Percentiles rank a stretch among this genome's conserved stretches.
These are phyloP conservation scores for Suillus variegatus DNA, from an alignment of 768 basidiomycete genomes.

Conservation along the genomic window DNA sequence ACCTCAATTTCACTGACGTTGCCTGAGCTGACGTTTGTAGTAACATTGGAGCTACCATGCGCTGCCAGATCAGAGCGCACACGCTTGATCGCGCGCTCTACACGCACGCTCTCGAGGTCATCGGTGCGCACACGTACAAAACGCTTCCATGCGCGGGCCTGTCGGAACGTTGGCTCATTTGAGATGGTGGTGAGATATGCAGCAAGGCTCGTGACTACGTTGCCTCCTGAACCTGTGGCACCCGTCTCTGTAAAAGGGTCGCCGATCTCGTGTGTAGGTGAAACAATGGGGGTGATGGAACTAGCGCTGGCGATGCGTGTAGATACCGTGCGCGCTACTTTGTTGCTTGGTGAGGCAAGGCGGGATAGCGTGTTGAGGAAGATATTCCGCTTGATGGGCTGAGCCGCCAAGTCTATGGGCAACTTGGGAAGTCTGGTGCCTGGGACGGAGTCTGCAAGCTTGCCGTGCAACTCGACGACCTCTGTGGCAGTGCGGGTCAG, in stretches of 20 bases:
- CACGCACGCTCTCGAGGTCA: constrained; percentile 84
- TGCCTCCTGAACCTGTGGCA: constrained; percentile 35
- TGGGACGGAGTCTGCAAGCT: constrained; percentile 69
- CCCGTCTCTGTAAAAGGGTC: constrained; percentile 55
- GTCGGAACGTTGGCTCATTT: constrained; percentile 63
- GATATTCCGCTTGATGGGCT: constrained; percentile 69
- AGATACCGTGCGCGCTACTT: constrained; percentile 44
- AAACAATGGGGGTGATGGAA: constrained; percentile 46
- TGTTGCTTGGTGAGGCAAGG: constrained; percentile 70
- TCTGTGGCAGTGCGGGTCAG: constrained; percentile 78
- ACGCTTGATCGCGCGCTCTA: constrained; percentile 86
- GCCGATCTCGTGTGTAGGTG: constrained; percentile 55
- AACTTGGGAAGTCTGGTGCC: constrained; percentile 57
- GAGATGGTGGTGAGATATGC: constrained; percentile 80
- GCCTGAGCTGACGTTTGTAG: constrained; percentile 28
- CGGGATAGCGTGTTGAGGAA: constrained; percentile 87
- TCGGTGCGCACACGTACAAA: constrained; percentile 87
- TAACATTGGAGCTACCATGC: constrained; percentile 49
- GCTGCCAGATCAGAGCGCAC: constrained; percentile 83
- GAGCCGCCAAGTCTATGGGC: constrained; percentile 55
- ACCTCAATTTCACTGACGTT: constrained; percentile 35
- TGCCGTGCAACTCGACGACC: constrained; percentile 78
- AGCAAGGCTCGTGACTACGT: constrained; percentile 67
- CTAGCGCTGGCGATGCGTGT: constrained; percentile 33
- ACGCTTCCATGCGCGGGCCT: constrained; percentile 74